These are phyloP conservation scores for Olyra latifolia DNA, from an alignment of 176 grass and related monocot genomes.

Conservation along the genomic window DNA sequence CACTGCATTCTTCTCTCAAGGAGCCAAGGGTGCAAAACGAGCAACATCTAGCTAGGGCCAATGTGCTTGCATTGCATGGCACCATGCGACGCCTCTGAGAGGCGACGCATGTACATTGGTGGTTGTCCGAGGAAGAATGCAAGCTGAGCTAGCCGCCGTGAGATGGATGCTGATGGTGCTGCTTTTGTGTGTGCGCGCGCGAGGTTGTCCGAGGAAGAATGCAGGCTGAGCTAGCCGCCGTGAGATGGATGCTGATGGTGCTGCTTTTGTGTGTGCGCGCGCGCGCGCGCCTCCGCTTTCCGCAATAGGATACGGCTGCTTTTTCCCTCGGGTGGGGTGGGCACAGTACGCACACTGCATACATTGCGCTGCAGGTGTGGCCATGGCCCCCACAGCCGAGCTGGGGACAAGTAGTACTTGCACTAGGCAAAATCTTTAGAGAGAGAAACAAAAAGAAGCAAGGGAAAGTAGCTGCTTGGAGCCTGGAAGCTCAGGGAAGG, in stretches of 20 bases:
- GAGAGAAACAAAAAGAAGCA: background rate
- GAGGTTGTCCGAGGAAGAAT: background rate
- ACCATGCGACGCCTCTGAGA: no score
- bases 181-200: no score
- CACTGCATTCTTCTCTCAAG: background rate
- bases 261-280: no score
- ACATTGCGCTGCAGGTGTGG: conserved; percentile 2
- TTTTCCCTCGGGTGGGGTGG: conserved; percentile 6
- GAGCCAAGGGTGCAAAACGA: background rate
- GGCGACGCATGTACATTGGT: background rate
- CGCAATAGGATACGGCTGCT: background rate
- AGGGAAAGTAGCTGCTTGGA: background rate
- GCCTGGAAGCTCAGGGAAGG: background rate
- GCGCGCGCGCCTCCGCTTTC: background rate
- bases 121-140: background rate
- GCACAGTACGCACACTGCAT: background rate
- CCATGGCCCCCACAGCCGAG: background rate
- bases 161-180: background rate
- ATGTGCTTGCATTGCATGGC: background rate
- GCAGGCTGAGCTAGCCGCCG: background rate
- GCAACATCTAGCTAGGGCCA: background rate
- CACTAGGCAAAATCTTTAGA: background rate
- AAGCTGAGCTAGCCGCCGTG: background rate
- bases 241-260: no score
- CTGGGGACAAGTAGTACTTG: background rate